These are phyloP conservation scores for Teratosphaeria pseudoeucalypti DNA, from an alignment of 2,329 filamentous ascomycete species.

Conservation along the genomic window DNA sequence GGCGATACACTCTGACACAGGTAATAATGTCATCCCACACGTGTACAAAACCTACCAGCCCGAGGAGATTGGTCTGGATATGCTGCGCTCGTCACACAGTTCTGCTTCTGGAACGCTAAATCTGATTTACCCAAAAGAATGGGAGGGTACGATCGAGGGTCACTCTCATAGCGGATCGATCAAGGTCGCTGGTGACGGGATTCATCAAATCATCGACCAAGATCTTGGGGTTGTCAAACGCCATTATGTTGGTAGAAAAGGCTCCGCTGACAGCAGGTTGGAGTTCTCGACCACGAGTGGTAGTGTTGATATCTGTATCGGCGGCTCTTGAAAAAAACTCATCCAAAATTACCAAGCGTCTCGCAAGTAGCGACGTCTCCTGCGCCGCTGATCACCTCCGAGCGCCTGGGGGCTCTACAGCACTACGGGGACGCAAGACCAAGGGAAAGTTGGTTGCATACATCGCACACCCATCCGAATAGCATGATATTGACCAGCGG, in stretches of 20 bases:
- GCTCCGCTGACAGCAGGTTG: slow-evolving; percentile 24
- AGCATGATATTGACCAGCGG: too few relatives aligned
- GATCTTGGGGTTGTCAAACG: slow-evolving; percentile 20
- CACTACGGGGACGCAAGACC: too few relatives aligned
- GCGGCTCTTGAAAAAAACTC: slow-evolving; percentile 6
- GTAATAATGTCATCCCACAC: not conserved
- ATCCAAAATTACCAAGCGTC: not conserved
- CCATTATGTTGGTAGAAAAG: slow-evolving; percentile 30
- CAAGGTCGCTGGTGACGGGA: slow-evolving; percentile 28
- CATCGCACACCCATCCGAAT: too few relatives aligned
- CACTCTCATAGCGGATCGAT: slow-evolving; percentile 28
- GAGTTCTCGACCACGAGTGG: slow-evolving; percentile 23
- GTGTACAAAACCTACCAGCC: not conserved
- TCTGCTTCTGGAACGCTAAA: slow-evolving; percentile 27
- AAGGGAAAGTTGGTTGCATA: too few relatives aligned
- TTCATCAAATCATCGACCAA: slow-evolving; percentile 23
- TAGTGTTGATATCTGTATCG: slow-evolving; percentile 14
- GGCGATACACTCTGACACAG: not conserved
- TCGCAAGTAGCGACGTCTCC: too few relatives aligned
- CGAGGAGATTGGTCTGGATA: slow-evolving; percentile 11
- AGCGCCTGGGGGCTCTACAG: too few relatives aligned
- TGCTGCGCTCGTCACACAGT: slow-evolving; percentile 27
- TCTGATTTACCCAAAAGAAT: slow-evolving; percentile 32
- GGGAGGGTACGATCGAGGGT: slow-evolving; percentile 31
- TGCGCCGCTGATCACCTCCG: too few relatives aligned